Percentiles rank a stretch among this genome's conserved stretches.
Evolutionary conservation across 208 protist genomes (phyloP).

Genomic region (Acanthamoeba culbertsoni): DNA sequence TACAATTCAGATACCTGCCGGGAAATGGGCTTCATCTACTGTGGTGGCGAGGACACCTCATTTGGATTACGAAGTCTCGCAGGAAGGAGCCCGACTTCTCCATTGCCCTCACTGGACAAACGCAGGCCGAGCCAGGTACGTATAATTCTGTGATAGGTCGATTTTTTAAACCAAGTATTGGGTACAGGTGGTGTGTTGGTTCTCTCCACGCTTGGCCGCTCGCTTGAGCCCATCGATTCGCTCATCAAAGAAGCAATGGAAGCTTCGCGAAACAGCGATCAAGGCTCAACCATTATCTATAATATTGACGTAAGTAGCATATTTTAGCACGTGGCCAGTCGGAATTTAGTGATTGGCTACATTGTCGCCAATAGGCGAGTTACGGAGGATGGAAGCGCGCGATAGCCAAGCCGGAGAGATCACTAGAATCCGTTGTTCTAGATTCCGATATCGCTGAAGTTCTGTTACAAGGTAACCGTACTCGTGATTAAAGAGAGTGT

Average conservation of each 20-base stretch:
- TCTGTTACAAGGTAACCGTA: slow-evolving; percentile 70
- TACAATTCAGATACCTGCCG: slow-evolving; percentile 5
- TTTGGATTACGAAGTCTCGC: not conserved
- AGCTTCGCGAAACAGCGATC: not conserved
- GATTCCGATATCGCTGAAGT: slow-evolving; percentile 78
- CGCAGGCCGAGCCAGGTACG: slow-evolving; percentile 12
- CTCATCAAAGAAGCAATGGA: slow-evolving; percentile 21
- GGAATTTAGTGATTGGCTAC: not conserved
- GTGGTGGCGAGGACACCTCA: not conserved
- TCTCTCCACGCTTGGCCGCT: not conserved
- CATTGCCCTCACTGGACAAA: not conserved
- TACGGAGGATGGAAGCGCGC: slow-evolving; percentile 80
- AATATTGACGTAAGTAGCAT: not conserved
- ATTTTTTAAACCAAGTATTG: not conserved
- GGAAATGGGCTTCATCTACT: not conserved
- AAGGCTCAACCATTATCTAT: slow-evolving; percentile 3
- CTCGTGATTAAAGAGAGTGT: not conserved
- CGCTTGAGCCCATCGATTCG: not conserved
- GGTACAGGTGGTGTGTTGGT: not conserved
- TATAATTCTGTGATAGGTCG: not conserved
- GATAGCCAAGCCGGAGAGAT: slow-evolving; percentile 83
- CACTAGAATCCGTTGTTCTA: slow-evolving; percentile 91
- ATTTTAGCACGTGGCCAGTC: not conserved
- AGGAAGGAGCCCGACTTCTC: not conserved
- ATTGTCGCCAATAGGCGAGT: not conserved